Evolutionary conservation across 805 yeast species (phyloP).

Genomic region (Candida vartiovaarae): DNA sequence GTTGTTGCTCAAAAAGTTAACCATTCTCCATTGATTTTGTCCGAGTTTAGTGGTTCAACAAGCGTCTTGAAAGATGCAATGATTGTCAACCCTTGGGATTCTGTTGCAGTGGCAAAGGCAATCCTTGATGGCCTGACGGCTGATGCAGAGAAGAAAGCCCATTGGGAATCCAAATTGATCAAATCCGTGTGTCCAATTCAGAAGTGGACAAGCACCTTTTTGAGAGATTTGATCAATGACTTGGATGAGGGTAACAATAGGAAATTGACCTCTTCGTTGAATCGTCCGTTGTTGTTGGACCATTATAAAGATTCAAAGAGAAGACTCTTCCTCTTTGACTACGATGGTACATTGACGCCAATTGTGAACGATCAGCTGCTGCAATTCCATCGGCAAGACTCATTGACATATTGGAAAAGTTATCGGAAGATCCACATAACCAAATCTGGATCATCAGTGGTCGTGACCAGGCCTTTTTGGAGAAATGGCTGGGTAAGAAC

Average conservation of each 20-base stretch:
- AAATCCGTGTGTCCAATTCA: conserved; percentile 69
- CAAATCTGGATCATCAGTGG: conserved; percentile 95
- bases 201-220: conserved; percentile 65
- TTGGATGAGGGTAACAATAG: conserved; percentile 33
- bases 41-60: conserved; percentile 91
- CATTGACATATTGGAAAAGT: conserved; percentile 45
- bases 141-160: conserved; percentile 37
- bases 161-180: conserved; percentile 49
- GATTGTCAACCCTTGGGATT: conserved; percentile 94
- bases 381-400: conserved; percentile 87
- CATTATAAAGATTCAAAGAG: conserved; percentile 55
- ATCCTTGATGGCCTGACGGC: conserved; percentile 62
- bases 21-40: conserved; percentile 70
- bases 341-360: conserved; percentile 96
- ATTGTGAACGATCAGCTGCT: conserved; percentile 94
- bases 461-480: conserved; percentile 85
- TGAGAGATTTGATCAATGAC: conserved; percentile 41
- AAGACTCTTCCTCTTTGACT: conserved; percentile 84
- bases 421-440: conserved; percentile 72
- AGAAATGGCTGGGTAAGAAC: conserved; percentile 73
- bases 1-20: conserved; percentile 78
- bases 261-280: conserved; percentile 71
- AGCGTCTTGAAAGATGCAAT: conserved; percentile 65
- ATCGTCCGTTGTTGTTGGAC: conserved; percentile 55
- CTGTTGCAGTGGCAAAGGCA: conserved; percentile 84